Percentiles rank a stretch among this genome's conserved stretches.
phyloP scores from a whole-genome alignment of 257 asterid genomes.

The Thymus mandschuricus region DNA sequence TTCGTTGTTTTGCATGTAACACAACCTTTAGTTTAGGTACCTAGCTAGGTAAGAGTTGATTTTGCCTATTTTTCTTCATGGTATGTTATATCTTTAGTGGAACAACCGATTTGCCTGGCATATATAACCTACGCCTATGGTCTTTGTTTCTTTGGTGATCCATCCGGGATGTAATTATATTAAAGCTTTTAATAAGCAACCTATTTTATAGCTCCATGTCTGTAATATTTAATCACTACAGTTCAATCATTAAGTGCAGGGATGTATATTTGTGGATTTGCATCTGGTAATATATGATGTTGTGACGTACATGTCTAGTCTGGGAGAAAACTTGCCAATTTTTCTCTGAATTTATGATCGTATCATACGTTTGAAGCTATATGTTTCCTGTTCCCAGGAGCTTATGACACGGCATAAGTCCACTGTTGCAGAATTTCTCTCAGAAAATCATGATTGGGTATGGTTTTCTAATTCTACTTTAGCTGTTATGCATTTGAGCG shows the following conservation, averaged over 20 bases:
- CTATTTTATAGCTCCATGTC: too few relatives aligned
- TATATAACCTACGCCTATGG: neutral
- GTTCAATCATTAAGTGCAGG: too few relatives aligned
- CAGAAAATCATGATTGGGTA: constrained; percentile 76
- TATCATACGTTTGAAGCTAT: constrained; percentile 11
- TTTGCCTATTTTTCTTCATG: too few relatives aligned
- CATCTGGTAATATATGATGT: too few relatives aligned
- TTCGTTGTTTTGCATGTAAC: too few relatives aligned
- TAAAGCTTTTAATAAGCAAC: too few relatives aligned
- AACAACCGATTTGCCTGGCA: neutral
- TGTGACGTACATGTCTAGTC: neutral
- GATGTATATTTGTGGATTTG: too few relatives aligned
- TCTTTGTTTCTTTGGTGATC: too few relatives aligned
- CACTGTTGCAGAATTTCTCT: constrained; percentile 76
- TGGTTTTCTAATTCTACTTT: constrained; percentile 30
- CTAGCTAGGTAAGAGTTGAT: too few relatives aligned
- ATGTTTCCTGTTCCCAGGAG: constrained; percentile 58
- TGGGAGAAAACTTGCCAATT: neutral
- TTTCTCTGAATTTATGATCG: neutral
- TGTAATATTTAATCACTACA: too few relatives aligned
- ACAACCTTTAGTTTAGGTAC: too few relatives aligned
- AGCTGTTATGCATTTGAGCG: neutral
- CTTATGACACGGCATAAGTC: constrained; percentile 94
- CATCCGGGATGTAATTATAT: too few relatives aligned
- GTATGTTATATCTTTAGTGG: neutral